A percentile compares a stretch with the other conserved stretches of the same genome.
Conservation (phyloP, 176 grass and related monocot genomes). For the Eragrostis nindensis region DNA sequence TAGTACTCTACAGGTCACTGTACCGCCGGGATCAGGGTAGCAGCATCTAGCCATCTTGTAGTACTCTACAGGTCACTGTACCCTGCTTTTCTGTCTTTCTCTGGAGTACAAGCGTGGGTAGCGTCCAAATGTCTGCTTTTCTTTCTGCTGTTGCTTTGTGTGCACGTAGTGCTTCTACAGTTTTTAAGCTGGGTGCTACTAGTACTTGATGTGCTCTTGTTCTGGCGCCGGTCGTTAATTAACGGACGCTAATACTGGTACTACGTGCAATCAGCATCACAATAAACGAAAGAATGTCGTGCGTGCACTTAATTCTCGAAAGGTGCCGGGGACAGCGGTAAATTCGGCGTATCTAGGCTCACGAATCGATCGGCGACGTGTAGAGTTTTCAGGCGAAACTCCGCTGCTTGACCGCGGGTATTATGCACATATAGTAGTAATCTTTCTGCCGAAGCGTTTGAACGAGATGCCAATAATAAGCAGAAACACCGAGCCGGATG, state of each 20-base stretch:
- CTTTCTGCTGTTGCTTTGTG: not conserved
- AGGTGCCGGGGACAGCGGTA: not conserved
- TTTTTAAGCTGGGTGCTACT: not conserved
- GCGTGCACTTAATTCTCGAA: not conserved
- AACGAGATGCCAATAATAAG: not conserved
- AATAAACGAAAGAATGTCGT: not conserved
- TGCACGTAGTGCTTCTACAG: not conserved
- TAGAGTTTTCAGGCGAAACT: constrained; percentile 25
- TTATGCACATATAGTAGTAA: too few relatives aligned
- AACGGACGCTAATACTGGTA: not conserved
- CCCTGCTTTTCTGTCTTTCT: not conserved
- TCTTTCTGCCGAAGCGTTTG: constrained; percentile 10
- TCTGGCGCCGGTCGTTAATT: not conserved
- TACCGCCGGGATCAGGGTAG: not conserved
- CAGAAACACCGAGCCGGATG: not conserved
- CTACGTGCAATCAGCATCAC: not conserved
- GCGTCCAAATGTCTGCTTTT: constrained; percentile 39
- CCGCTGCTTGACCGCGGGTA: not conserved
- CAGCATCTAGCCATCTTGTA: too few relatives aligned
- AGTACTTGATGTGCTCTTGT: not conserved
- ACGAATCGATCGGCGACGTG: not conserved
- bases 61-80: too few relatives aligned
- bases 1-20: too few relatives aligned
- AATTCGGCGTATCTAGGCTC: not conserved
- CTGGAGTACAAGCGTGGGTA: not conserved